These are phyloP conservation scores for Xylaria curta DNA, from an alignment of 495 filamentous ascomycete genomes.

Conservation along the genomic window DNA sequence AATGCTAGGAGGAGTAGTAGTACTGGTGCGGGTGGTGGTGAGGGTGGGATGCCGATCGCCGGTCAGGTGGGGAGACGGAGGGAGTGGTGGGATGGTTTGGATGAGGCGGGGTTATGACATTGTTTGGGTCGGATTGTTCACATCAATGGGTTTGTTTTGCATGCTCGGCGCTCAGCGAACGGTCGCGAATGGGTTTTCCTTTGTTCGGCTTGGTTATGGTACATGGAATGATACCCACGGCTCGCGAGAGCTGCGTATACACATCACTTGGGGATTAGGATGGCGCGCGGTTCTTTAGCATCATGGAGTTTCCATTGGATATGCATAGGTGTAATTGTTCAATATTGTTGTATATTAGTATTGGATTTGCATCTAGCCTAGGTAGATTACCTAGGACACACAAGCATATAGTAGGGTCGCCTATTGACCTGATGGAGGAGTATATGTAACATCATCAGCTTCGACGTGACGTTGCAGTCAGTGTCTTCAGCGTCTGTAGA, in stretches of 20 bases:
- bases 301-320: neutral
- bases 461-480: neutral
- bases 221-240: slow-evolving; percentile 7
- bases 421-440: neutral
- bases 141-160: neutral
- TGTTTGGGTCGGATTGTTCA: neutral
- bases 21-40: neutral
- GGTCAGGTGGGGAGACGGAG: slow-evolving; percentile 28
- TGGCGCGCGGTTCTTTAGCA: neutral
- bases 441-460: neutral
- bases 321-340: neutral
- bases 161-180: neutral
- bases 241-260: neutral
- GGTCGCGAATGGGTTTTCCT: neutral
- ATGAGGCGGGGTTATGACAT: slow-evolving; percentile 28
- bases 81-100: slow-evolving; percentile 48
- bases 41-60: slow-evolving; percentile 5
- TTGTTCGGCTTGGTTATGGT: neutral
- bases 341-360: neutral
- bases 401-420: neutral
- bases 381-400: neutral
- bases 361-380: neutral
- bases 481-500: neutral
- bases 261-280: neutral
- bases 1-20: neutral